Percentiles rank a stretch among this genome's conserved stretches.
Evolutionary conservation across 352 stramenopile genomes (phyloP).

Genomic region (Phytophthora sojae): DNA sequence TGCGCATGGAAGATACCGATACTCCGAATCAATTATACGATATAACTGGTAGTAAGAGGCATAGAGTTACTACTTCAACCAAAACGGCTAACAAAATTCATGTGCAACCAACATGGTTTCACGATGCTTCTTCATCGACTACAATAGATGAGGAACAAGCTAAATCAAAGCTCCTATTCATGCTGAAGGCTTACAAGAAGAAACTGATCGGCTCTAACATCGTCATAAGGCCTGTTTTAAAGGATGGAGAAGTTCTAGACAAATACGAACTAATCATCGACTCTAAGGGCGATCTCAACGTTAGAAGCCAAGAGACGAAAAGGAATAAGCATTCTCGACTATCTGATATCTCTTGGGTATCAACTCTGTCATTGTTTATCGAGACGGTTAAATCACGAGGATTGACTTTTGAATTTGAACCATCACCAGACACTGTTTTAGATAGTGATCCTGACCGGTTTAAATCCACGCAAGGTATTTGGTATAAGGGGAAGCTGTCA

Average conservation of each 20-base stretch:
- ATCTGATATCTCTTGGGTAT: background rate
- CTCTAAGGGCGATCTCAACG: slow-evolving; percentile 4
- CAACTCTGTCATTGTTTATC: background rate
- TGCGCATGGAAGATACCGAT: background rate
- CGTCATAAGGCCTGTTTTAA: slow-evolving; percentile 1
- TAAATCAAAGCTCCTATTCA: slow-evolving; percentile 5
- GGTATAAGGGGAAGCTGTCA: background rate
- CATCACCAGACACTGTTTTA: background rate
- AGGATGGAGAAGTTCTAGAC: background rate
- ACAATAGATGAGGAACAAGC: background rate
- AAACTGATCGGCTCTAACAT: slow-evolving; percentile 7
- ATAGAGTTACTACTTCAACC: too few relatives aligned
- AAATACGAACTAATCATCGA: slow-evolving; percentile 1
- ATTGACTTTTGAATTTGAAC: background rate
- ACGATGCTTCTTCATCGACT: background rate
- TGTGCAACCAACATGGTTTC: background rate
- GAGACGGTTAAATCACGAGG: background rate
- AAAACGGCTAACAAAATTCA: too few relatives aligned
- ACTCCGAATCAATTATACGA: background rate
- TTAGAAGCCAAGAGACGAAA: slow-evolving; percentile 6
- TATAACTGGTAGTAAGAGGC: background rate
- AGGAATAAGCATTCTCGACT: background rate
- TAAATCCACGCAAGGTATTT: background rate
- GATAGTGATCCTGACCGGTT: background rate
- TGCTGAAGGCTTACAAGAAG: slow-evolving; percentile 2